A percentile compares a stretch with the other conserved stretches of the same genome.
Evolutionary conservation across 768 basidiomycete genomes (phyloP).

Genomic region (Tricholoma sp.): DNA sequence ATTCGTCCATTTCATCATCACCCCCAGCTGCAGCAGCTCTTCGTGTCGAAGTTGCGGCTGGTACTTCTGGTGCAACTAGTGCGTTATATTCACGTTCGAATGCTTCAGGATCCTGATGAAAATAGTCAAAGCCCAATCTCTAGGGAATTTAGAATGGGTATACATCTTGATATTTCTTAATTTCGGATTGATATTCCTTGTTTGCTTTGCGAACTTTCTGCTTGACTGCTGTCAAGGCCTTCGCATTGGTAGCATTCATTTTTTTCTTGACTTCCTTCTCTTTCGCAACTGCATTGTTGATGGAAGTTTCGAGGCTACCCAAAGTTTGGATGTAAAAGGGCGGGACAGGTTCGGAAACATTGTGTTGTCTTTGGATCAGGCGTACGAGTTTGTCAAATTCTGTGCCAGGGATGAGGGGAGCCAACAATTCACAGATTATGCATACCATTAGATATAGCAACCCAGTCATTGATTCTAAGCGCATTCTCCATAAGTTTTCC

Average conservation of each 20-base stretch:
- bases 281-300: slow-evolving; percentile 68
- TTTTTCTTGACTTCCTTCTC: slow-evolving; percentile 96
- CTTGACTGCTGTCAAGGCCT: slow-evolving; percentile 95
- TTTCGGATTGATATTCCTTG: slow-evolving; percentile 83
- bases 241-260: slow-evolving; percentile 91
- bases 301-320: slow-evolving; percentile 65
- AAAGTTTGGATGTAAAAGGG: slow-evolving; percentile 80
- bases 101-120: slow-evolving; percentile 73
- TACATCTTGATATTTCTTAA: slow-evolving; percentile 78
- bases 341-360: slow-evolving; percentile 80
- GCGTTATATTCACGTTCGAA: slow-evolving; percentile 75
- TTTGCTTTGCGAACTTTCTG: slow-evolving; percentile 90
- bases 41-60: slow-evolving; percentile 32
- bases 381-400: slow-evolving; percentile 96
- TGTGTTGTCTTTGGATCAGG: slow-evolving; percentile 84
- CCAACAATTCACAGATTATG: slow-evolving; percentile 5
- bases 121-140: neutral
- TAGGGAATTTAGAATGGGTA: neutral
- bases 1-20: slow-evolving; percentile 57
- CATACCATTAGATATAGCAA: slow-evolving; percentile 81
- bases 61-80: slow-evolving; percentile 39
- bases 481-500: slow-evolving; percentile 93
- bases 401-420: slow-evolving; percentile 25
- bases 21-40: slow-evolving; percentile 28
- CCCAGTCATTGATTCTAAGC: slow-evolving; percentile 96